These are phyloP conservation scores for Candolleomyces aberdarensis DNA, from an alignment of 768 basidiomycete genomes.

Conservation along the genomic window DNA sequence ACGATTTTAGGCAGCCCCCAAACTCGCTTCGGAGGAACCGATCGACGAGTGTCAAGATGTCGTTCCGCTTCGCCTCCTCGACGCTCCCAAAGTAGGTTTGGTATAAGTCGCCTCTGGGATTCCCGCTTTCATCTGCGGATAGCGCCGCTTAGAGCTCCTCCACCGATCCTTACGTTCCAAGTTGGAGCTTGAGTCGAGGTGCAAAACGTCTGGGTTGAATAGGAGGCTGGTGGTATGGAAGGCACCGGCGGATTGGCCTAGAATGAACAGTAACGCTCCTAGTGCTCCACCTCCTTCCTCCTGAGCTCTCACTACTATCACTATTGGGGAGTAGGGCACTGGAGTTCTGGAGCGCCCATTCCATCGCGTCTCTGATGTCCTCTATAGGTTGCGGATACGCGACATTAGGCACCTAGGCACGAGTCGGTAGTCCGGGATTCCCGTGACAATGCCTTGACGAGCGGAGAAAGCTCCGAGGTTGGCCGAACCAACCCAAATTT, in stretches of 20 bases:
- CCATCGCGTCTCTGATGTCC: conserved; percentile 58
- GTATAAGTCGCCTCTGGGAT: conserved; percentile 25
- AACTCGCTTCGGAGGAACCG: conserved; percentile 31
- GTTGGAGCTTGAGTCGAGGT: conserved; percentile 20
- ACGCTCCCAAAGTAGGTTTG: conserved; percentile 27
- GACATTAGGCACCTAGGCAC: conserved; percentile 52
- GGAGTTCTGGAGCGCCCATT: conserved; percentile 45
- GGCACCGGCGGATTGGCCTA: conserved; percentile 65
- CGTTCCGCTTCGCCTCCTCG: conserved; percentile 20
- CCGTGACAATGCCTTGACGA: conserved; percentile 51
- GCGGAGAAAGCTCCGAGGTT: conserved; percentile 63
- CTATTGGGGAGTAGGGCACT: conserved; percentile 24
- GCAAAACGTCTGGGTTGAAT: conserved; percentile 33
- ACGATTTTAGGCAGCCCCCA: conserved; percentile 43
- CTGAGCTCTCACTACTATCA: conserved; percentile 14
- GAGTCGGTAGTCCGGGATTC: conserved; percentile 69
- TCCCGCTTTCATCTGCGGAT: conserved; percentile 18
- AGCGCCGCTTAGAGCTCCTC: conserved; percentile 44
- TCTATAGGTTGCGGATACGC: conserved; percentile 53
- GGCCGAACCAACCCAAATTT: conserved; percentile 51
- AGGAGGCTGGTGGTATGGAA: conserved; percentile 45
- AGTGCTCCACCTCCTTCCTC: not conserved
- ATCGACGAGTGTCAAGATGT: conserved; percentile 40
- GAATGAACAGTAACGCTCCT: conserved; percentile 40
- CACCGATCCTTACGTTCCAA: conserved; percentile 39